Evolutionary conservation across 306 rosid species (phyloP), one percentile per base, ranked within the genome.

Genomic region (Cicer arietinum): DNA sequence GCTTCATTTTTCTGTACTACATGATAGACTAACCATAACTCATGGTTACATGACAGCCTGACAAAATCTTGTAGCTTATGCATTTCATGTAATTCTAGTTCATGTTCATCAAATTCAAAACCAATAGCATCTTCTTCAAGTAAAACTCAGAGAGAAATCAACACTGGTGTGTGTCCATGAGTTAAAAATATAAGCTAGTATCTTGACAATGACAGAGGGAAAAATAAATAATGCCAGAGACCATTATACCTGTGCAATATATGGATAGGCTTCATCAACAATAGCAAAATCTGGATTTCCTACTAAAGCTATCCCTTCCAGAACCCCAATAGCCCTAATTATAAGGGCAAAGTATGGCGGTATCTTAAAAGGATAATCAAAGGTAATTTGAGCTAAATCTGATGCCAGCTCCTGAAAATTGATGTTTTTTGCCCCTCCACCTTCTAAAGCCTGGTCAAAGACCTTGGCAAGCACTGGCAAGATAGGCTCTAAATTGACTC

Each of bases 271-370:
- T 89, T 94, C 98, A 35, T 91, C 98, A 10, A 94, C 98, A 73
- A 94, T 85, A 57, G 98, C 98, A 92, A 94, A 94, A 37, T 94
- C 98, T 71, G 98, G 79, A 83, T 94, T 90, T 88, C 97, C 98
- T 30, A 94, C 98, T 62, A 94, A 84, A 79, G 98, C 97, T 82
- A 94, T 94, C 76, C 98, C 97, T 88, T 94, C 98, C 17, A 91
- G 78, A 37, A 94, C 98, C 76, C 97, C 97, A 44, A 94, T 94
- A 73, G 98, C 98, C 84, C 98, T 90, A 83, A 94, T 94, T 82
- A 94, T 94, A 68, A 94, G 96, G 78, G 98, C 97, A 81, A 94
- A 94, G 86, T 94, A 94, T 39, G 97, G 98, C 69, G 98, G 98
- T 82, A 94, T 94, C 81, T 92, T 89, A 83, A 94, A 94, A 63